Evolutionary conservation across 1,139 yeast species (phyloP), one percentile per base, ranked within the genome.

Genomic region (Pichia sp.): DNA sequence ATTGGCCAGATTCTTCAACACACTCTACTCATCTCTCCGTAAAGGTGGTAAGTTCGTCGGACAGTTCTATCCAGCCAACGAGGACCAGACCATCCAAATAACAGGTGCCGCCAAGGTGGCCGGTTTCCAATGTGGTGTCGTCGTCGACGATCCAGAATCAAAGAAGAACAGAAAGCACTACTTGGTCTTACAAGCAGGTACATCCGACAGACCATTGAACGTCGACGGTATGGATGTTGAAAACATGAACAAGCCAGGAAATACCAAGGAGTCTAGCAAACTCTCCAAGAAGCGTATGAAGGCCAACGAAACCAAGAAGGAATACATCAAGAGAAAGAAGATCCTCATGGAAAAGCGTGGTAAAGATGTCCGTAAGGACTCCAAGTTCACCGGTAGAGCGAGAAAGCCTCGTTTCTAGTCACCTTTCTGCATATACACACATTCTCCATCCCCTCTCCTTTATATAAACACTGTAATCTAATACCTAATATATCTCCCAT

Each of bases 1-100:
- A 66, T 68, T 90, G 47, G 72, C 84, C 67, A 71, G 85, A 35
- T 94, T 93, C 63, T 93, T 94, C 74, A 86, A 87, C 63, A 85
- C 96, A 0, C 72, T 94, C 47, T 93, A 88, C 67, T 90, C 96
- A 1, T 74, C 91, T 22, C 73, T 93, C 65, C 85, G 79, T 63
- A 79, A 96, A 64, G 99, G 99, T 35, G 99, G 99, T 4, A 93
- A 93, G 66, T 95, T 91, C 56, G 96, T 88, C 19, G 96, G 96
- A 33, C 99, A 93, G 67, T 93, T 93, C 65, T 93, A 93, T 67
- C 99, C 99, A 11, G 82, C 84, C 66, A 86, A 89, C 65, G 96
- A 93, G 56, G 76, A 75, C 36, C 98, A 93, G 67, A 81, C 85
- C 9, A 86, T 88, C 49, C 76, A 80, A 42, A 89, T 93, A 36